Evolutionary conservation across 164 flowering plant genomes (phyloP).

Genomic region (Nymphaea colorata): DNA sequence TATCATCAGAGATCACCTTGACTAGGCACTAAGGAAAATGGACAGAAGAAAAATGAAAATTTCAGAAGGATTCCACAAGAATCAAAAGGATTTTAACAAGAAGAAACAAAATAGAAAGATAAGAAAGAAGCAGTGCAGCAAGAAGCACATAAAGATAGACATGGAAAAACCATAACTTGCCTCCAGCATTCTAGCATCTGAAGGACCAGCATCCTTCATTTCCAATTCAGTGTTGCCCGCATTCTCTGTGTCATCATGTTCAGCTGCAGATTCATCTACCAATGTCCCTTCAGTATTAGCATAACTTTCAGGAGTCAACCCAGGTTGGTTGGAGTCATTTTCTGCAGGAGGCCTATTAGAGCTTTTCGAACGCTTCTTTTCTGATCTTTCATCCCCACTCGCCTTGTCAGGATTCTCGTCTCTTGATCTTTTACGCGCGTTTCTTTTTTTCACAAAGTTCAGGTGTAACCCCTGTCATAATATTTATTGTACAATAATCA

Average conservation of each 20-base stretch:
- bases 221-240: slow-evolving; percentile 29
- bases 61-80: too few species aligned
- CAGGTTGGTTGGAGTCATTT: slow-evolving; percentile 18
- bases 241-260: slow-evolving; percentile 12
- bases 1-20: too few species aligned
- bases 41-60: too few species aligned
- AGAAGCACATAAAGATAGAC: too few species aligned
- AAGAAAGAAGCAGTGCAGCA: too few species aligned
- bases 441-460: slow-evolving; percentile 49
- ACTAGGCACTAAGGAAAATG: too few species aligned
- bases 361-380: slow-evolving; percentile 41
- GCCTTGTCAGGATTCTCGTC: slow-evolving; percentile 39
- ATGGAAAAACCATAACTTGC: slow-evolving; percentile 7
- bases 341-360: slow-evolving; percentile 21
- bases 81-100: too few species aligned
- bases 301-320: background rate
- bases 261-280: slow-evolving; percentile 17
- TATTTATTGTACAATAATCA: too few species aligned
- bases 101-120: too few species aligned
- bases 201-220: slow-evolving; percentile 30
- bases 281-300: slow-evolving; percentile 4
- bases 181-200: slow-evolving; percentile 27
- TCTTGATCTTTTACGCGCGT: slow-evolving; percentile 55
- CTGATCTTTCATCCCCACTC: slow-evolving; percentile 19
- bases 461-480: slow-evolving; percentile 36